These are phyloP conservation scores for Pichia nanzhaoensis DNA, from an alignment of 805 yeast species.

Conservation along the genomic window DNA sequence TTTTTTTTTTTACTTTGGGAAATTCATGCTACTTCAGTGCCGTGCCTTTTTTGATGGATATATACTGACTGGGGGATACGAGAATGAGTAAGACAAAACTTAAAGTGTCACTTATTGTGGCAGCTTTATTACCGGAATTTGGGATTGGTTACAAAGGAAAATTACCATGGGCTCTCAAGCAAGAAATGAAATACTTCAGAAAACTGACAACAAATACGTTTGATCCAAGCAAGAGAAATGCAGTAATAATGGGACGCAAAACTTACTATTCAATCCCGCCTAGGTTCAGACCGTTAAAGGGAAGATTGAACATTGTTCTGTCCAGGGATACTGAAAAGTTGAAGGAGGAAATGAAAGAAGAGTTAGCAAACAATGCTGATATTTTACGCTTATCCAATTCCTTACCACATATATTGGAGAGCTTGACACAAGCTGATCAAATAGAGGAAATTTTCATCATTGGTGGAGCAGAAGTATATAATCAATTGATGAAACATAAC, in stretches of 20 bases:
- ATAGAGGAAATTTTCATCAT: constrained; percentile 69
- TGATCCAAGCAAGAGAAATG: constrained; percentile 42
- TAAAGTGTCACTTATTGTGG: constrained; percentile 66
- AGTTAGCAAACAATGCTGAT: constrained; percentile 15
- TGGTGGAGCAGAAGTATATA: constrained; percentile 90
- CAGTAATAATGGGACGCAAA: constrained; percentile 91
- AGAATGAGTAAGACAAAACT: constrained; percentile 14
- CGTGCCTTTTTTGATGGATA: too few species aligned
- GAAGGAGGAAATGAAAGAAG: constrained; percentile 22
- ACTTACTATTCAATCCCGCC: constrained; percentile 93
- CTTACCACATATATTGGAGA: constrained; percentile 36
- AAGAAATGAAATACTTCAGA: constrained; percentile 82
- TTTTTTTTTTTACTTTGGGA: neutral
- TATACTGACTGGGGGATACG: neutral
- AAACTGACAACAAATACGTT: constrained; percentile 52
- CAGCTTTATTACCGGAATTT: constrained; percentile 69
- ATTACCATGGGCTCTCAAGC: constrained; percentile 80
- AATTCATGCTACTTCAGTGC: neutral
- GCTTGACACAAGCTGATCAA: constrained; percentile 22
- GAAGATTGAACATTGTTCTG: constrained; percentile 67
- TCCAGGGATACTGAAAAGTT: constrained; percentile 39
- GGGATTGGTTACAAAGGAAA: constrained; percentile 83
- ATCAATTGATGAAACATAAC: constrained; percentile 31
- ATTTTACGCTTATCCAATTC: constrained; percentile 32
- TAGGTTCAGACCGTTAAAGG: constrained; percentile 75